Evolutionary conservation across 768 basidiomycete species (phyloP).

Genomic region (Rhizopogon salebrosus): DNA sequence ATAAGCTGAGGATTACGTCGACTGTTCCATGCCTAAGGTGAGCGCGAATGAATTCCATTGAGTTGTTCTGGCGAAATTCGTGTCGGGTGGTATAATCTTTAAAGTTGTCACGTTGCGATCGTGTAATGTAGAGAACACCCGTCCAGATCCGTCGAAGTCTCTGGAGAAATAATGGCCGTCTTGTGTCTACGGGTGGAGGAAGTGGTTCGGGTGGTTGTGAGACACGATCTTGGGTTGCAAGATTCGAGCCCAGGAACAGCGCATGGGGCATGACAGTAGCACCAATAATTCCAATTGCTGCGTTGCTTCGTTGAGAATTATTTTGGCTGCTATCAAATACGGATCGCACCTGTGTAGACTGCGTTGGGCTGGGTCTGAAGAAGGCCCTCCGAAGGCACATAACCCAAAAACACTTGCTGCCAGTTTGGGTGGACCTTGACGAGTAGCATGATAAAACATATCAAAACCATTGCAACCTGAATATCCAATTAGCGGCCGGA

Average conservation of each 20-base stretch:
- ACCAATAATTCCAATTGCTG: constrained; percentile 36
- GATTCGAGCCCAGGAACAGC: constrained; percentile 47
- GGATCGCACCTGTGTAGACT: constrained; percentile 25
- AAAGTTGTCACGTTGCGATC: constrained; percentile 1
- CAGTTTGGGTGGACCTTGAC: constrained; percentile 36
- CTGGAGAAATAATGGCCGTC: neutral
- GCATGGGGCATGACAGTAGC: constrained; percentile 61
- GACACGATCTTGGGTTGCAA: constrained; percentile 45
- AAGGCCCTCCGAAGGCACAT: constrained; percentile 25
- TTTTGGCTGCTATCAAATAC: neutral
- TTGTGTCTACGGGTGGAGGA: constrained; percentile 3
- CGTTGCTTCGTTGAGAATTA: constrained; percentile 14
- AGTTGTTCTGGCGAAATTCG: constrained; percentile 26
- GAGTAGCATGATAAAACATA: constrained; percentile 37
- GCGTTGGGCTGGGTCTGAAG: constrained; percentile 36
- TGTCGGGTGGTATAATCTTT: constrained; percentile 8
- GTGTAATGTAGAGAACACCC: constrained; percentile 5
- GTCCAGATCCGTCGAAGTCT: neutral
- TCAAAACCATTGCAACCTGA: constrained; percentile 20
- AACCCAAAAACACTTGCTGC: constrained; percentile 38
- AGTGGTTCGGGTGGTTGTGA: constrained; percentile 11
- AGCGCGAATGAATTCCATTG: constrained; percentile 29
- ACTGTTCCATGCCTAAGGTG: constrained; percentile 39
- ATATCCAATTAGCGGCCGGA: neutral
- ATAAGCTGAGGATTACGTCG: constrained; percentile 40